phyloP scores from a whole-genome alignment of 345 rosid genomes.

The Cardamine occulta region DNA sequence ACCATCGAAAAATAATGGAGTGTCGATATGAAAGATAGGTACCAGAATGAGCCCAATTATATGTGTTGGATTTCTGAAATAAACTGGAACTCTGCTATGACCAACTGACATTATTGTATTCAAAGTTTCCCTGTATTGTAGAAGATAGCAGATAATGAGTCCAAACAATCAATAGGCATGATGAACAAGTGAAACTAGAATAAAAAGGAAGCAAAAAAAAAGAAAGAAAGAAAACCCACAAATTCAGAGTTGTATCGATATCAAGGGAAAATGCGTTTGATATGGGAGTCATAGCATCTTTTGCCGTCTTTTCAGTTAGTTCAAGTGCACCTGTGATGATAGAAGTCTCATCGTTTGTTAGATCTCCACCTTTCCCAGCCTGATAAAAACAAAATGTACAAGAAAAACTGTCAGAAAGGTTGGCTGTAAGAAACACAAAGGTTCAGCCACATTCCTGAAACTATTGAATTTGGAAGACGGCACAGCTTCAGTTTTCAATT shows the following conservation, averaged over 20 bases:
- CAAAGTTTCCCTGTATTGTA: slow-evolving; percentile 68
- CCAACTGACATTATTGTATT: slow-evolving; percentile 88
- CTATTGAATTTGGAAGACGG: neutral
- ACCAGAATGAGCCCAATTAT: slow-evolving; percentile 94
- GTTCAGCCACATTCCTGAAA: slow-evolving; percentile 3
- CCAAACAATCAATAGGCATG: neutral
- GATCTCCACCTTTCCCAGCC: slow-evolving; percentile 98
- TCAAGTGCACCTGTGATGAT: slow-evolving; percentile 97
- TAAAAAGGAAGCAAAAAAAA: slow-evolving; percentile 25
- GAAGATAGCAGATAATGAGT: slow-evolving; percentile 19
- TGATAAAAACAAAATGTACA: slow-evolving; percentile 38
- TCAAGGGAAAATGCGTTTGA: slow-evolving; percentile 97
- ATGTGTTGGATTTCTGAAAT: slow-evolving; percentile 64
- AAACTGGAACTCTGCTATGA: slow-evolving; percentile 96
- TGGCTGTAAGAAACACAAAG: neutral
- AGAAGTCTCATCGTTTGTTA: slow-evolving; percentile 92
- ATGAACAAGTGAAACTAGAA: slow-evolving; percentile 11
- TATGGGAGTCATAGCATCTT: slow-evolving; percentile 95
- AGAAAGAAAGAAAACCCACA: slow-evolving; percentile 60
- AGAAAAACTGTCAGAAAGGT: slow-evolving; percentile 22
- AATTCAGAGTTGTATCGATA: slow-evolving; percentile 88
- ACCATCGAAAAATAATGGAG: slow-evolving; percentile 1
- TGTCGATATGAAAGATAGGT: slow-evolving; percentile 28
- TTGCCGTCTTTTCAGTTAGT: slow-evolving; percentile 86
- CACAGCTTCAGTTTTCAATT: neutral